Base-by-base conservation (phyloP, 441 rosid genomes). In the Theobroma grandiflorum region DNA sequence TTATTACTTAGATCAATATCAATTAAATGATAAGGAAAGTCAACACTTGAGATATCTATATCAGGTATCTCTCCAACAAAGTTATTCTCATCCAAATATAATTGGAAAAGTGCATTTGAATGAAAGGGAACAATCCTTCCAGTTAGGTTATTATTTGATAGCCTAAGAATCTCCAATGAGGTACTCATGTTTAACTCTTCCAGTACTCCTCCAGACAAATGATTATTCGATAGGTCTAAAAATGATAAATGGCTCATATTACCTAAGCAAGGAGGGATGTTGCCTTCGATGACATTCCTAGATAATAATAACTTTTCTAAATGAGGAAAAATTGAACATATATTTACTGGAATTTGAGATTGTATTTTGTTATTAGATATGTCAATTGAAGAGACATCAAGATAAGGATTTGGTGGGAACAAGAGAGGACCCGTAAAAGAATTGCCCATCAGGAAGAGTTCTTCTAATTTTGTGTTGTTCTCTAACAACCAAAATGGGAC, bases 401-500 rank as follows among this genome's bases (percentile, higher is more conserved):
- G 3, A 18, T 67, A 16, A 22, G 73, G 38, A 35, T 7, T 7
- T 0, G 49, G 6, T 8, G 79, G 79, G 11, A 82, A 16, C 5
- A 31, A 42, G 3, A 87, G 18, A 12, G 16, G 31, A 1, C 86
- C 85, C 0, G 79, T 33, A 18, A 87, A 40, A 11, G 84, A 84
- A 40, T 81, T 81, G 31, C 77, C 65, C 2, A 0, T 5, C 22
- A 87, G 22, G 14, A 22, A 2, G 15, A 85, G 55, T 0, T 0
- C 0, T 6, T 26, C 14, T 18, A 87, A 47, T 6, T 38, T 26
- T 12, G 81, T 58, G 15, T 83, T 83, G 53, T 87, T 87, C 55
- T 76, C 52, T 0, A 84, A 10, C 76, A 85, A 18, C 88, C 87
- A 83, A 55, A 37, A 4, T 8, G 78, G 76, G 14, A 82, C 72